phyloP scores from a whole-genome alignment of 2,329 filamentous ascomycete genomes.

The Teratosphaeria destructans region DNA sequence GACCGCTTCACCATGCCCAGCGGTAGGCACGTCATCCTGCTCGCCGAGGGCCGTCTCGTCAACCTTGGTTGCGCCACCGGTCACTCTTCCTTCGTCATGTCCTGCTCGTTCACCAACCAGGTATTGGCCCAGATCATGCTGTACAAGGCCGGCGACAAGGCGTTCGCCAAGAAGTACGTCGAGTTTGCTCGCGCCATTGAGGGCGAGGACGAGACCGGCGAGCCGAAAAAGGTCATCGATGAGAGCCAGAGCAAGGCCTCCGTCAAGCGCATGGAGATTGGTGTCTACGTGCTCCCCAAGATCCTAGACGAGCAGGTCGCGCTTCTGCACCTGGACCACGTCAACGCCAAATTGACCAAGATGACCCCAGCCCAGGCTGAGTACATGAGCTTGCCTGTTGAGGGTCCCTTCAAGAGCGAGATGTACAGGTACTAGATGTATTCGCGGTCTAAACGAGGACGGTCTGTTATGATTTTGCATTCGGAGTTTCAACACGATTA shows the following conservation, averaged over 20 bases:
- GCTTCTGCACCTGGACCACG: slow-evolving; percentile 81
- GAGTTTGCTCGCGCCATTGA: slow-evolving; percentile 60
- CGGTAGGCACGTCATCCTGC: slow-evolving; percentile 94
- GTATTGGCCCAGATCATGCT: slow-evolving; percentile 98
- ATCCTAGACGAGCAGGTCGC: slow-evolving; percentile 98
- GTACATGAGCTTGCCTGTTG: slow-evolving; percentile 75
- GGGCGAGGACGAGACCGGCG: slow-evolving; percentile 19
- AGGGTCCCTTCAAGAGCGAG: slow-evolving; percentile 94
- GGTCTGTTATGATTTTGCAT: slow-evolving; percentile 6
- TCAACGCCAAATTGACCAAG: slow-evolving; percentile 86
- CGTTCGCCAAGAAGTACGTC: slow-evolving; percentile 85
- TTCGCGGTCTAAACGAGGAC: neutral
- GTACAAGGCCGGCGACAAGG: slow-evolving; percentile 82
- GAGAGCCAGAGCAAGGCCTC: slow-evolving; percentile 38
- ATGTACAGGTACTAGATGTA: slow-evolving; percentile 64
- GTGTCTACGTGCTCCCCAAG: slow-evolving; percentile 97
- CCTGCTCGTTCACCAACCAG: slow-evolving; percentile 99
- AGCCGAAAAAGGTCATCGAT: slow-evolving; percentile 20
- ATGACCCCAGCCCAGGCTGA: slow-evolving; percentile 82
- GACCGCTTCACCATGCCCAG: slow-evolving; percentile 92
- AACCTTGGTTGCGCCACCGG: slow-evolving; percentile 98
- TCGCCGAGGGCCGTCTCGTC: slow-evolving; percentile 96
- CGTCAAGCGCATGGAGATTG: slow-evolving; percentile 70
- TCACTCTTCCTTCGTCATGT: slow-evolving; percentile 99
- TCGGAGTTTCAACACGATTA: slow-evolving; percentile 1